Conservation (phyloP, 345 rosid species). For the Salix dunnii region DNA sequence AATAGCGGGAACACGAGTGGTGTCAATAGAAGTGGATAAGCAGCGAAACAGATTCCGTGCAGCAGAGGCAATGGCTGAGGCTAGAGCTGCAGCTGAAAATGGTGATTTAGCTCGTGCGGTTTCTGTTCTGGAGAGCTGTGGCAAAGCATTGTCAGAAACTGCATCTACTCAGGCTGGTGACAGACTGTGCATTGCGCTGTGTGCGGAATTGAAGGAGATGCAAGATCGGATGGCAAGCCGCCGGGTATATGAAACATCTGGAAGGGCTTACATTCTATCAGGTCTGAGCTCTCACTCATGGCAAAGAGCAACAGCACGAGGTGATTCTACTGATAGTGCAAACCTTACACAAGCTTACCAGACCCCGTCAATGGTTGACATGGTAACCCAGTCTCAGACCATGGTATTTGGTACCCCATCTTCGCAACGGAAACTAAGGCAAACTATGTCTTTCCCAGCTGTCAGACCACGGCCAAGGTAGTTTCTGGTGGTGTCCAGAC, state of each 20-base stretch:
- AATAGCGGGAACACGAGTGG: slow-evolving; percentile 35
- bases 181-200: slow-evolving; percentile 63
- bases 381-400: slow-evolving; percentile 81
- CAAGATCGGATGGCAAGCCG: slow-evolving; percentile 91
- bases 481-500: slow-evolving; percentile 3
- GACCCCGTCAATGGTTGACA: slow-evolving; percentile 89
- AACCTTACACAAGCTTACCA: slow-evolving; percentile 77
- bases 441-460: slow-evolving; percentile 62
- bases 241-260: slow-evolving; percentile 79
- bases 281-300: slow-evolving; percentile 97
- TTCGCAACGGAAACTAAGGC: slow-evolving; percentile 58
- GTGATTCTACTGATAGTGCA: slow-evolving; percentile 76
- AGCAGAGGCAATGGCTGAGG: slow-evolving; percentile 79
- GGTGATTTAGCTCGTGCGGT: slow-evolving; percentile 68
- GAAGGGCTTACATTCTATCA: slow-evolving; percentile 88
- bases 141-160: slow-evolving; percentile 50
- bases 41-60: slow-evolving; percentile 78
- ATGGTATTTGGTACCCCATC: slow-evolving; percentile 48
- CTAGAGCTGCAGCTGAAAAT: slow-evolving; percentile 71
- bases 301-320: slow-evolving; percentile 97
- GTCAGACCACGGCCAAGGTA: slow-evolving; percentile 58
- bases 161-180: slow-evolving; percentile 61
- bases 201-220: slow-evolving; percentile 87
- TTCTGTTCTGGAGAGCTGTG: slow-evolving; percentile 56
- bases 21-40: slow-evolving; percentile 81